phyloP scores from a whole-genome alignment of 148 eudicot species.

The Vaccinium corymbosum region DNA sequence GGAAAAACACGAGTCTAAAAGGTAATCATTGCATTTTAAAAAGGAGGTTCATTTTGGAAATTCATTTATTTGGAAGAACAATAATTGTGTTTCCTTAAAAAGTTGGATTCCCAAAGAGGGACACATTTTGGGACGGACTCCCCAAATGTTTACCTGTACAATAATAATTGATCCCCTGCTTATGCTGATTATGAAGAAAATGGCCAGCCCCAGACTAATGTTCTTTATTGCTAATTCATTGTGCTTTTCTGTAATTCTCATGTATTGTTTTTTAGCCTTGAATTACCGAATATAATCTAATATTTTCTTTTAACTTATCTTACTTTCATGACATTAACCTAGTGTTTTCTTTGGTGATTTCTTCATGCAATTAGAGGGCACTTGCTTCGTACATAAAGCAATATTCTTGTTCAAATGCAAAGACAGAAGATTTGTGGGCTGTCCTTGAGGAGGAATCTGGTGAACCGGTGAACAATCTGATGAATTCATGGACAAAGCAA shows the following conservation, averaged over 20 bases:
- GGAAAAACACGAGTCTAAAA: too few relatives aligned
- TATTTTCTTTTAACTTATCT: not conserved
- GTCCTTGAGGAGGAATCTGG: constrained; percentile 85
- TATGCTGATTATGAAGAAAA: constrained; percentile 9
- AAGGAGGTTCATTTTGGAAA: too few relatives aligned
- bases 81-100: too few relatives aligned
- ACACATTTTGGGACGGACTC: too few relatives aligned
- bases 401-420: constrained; percentile 90
- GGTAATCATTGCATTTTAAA: too few relatives aligned
- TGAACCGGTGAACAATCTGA: constrained; percentile 81
- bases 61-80: too few relatives aligned
- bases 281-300: not conserved
- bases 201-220: not conserved
- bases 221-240: not conserved
- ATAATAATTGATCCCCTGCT: not conserved
- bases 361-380: constrained; percentile 54
- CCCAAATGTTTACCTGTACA: not conserved
- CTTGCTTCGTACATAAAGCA: constrained; percentile 81
- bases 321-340: not conserved
- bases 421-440: constrained; percentile 96
- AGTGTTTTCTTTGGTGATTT: not conserved
- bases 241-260: not conserved
- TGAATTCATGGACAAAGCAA: constrained; percentile 96
- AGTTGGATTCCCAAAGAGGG: not conserved
- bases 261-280: not conserved